Conservation (phyloP, 768 basidiomycete species). For the Kondoa subrosea region DNA sequence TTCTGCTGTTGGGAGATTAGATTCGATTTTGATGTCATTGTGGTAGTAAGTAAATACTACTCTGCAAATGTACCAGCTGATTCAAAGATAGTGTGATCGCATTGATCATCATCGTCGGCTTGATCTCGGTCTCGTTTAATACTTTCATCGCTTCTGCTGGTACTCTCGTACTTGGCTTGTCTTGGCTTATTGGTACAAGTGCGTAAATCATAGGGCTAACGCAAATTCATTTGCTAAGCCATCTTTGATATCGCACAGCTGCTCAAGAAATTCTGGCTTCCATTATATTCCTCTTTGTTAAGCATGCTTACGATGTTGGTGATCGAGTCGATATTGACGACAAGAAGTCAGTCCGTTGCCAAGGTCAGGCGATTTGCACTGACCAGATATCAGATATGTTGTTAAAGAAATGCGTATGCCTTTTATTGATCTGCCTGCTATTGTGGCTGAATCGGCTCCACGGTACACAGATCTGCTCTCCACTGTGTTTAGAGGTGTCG, state of each 20-base stretch:
- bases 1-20: slow-evolving; percentile 61
- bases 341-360: too few species aligned
- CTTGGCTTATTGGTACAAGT: slow-evolving; percentile 39
- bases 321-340: slow-evolving; percentile 44
- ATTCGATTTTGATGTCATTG: slow-evolving; percentile 69
- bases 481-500: slow-evolving; percentile 46
- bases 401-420: slow-evolving; percentile 55
- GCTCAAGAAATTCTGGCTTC: slow-evolving; percentile 64
- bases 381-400: slow-evolving; percentile 51
- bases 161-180: slow-evolving; percentile 46
- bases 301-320: slow-evolving; percentile 62
- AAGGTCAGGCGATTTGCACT: too few species aligned
- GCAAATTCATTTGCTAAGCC: too few species aligned
- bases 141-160: slow-evolving; percentile 35
- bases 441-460: not conserved
- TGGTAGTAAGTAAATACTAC: slow-evolving; percentile 29
- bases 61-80: not conserved
- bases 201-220: too few species aligned
- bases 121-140: slow-evolving; percentile 38
- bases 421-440: not conserved
- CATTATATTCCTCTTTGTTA: slow-evolving; percentile 55
- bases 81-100: slow-evolving; percentile 41
- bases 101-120: slow-evolving; percentile 64
- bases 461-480: slow-evolving; percentile 44
- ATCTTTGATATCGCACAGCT: slow-evolving; percentile 23